phyloP scores from a whole-genome alignment of 2,329 filamentous ascomycete species.

The Aspergillus quadricinctus region DNA sequence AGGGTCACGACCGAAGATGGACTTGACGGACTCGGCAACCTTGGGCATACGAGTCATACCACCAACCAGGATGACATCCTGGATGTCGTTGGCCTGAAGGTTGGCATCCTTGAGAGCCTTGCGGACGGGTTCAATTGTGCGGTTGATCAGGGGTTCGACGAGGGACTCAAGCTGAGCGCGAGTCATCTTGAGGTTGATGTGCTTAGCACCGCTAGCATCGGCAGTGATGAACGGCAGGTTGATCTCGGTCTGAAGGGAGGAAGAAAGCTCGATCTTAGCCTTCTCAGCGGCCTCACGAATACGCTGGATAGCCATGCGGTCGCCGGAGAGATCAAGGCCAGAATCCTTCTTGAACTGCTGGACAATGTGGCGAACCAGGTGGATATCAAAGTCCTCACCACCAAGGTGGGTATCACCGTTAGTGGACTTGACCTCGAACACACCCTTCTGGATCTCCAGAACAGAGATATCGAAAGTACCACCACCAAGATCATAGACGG shows the following conservation, averaged over 20 bases:
- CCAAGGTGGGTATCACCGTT: slow-evolving; percentile 98
- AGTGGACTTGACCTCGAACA: slow-evolving; percentile 98
- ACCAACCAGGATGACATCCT: slow-evolving; percentile 96
- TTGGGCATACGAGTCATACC: slow-evolving; percentile 99
- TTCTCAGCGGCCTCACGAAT: slow-evolving; percentile 98
- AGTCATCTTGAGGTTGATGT: slow-evolving; percentile 95
- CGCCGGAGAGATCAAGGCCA: slow-evolving; percentile 79
- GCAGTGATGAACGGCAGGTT: slow-evolving; percentile 99
- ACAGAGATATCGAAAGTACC: slow-evolving; percentile 99
- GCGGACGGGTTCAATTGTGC: slow-evolving; percentile 86
- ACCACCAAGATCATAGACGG: slow-evolving; percentile 96
- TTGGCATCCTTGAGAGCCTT: slow-evolving; percentile 96
- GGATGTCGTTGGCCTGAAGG: slow-evolving; percentile 86
- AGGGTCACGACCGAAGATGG: slow-evolving; percentile 91
- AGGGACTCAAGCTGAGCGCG: slow-evolving; percentile 90
- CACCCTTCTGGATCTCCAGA: slow-evolving; percentile 93
- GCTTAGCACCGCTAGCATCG: slow-evolving; percentile 90
- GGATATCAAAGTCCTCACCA: slow-evolving; percentile 97
- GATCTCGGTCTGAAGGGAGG: slow-evolving; percentile 91
- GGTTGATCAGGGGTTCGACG: slow-evolving; percentile 81
- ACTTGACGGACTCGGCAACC: slow-evolving; percentile 93
- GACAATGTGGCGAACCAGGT: slow-evolving; percentile 87
- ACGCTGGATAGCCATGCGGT: slow-evolving; percentile 98
- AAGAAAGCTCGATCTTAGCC: slow-evolving; percentile 98
- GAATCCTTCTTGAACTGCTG: slow-evolving; percentile 96